phyloP scores from a whole-genome alignment of 352 stramenopile species.

The Phytophthora quininea region DNA sequence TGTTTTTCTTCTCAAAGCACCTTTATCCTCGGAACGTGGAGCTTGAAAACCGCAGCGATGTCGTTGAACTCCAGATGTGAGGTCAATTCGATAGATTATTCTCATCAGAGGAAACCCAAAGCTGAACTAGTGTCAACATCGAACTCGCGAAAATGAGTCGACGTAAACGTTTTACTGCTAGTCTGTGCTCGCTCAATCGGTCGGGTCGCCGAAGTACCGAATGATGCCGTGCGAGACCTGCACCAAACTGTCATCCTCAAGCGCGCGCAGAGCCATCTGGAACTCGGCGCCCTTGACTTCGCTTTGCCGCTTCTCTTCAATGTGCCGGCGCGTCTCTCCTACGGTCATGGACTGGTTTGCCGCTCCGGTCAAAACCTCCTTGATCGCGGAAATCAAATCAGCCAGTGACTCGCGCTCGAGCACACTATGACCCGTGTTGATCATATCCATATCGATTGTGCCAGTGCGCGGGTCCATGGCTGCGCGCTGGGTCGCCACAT shows the following conservation, averaged over 20 bases:
- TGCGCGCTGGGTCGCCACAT: conserved; percentile 95
- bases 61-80: conserved; percentile 58
- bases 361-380: conserved; percentile 59
- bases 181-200: neutral
- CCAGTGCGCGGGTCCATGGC: conserved; percentile 98
- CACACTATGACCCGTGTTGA: conserved; percentile 94
- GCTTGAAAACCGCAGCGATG: conserved; percentile 54
- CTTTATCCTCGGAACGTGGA: conserved; percentile 57
- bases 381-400: conserved; percentile 62
- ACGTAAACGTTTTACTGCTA: neutral
- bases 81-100: neutral
- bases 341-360: conserved; percentile 81
- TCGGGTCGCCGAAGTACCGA: conserved; percentile 68
- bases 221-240: conserved; percentile 92
- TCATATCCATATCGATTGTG: conserved; percentile 99
- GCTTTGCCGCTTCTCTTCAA: conserved; percentile 86
- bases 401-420: conserved; percentile 86
- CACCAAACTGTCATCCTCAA: conserved; percentile 93
- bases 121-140: neutral
- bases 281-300: conserved; percentile 88
- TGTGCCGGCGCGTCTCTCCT: conserved; percentile 81
- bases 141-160: neutral
- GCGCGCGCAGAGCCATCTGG: conserved; percentile 83
- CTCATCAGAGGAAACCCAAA: too few relatives aligned
- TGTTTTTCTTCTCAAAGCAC: conserved; percentile 64